Conservation (phyloP, 768 basidiomycete genomes). For the Terana coerulea region DNA sequence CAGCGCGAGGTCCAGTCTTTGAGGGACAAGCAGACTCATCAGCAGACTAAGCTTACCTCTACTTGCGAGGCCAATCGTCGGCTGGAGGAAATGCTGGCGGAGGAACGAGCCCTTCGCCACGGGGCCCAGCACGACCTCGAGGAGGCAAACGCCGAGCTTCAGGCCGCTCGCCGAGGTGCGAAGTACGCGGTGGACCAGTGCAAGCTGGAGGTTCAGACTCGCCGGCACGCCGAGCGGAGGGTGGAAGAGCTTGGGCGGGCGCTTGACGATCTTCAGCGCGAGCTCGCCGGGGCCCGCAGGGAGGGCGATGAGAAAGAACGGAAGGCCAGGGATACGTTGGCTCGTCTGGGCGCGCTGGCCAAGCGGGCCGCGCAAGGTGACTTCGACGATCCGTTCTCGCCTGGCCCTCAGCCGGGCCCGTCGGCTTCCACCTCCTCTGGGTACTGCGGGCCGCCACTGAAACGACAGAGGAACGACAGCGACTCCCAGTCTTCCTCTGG, state of each 20-base stretch:
- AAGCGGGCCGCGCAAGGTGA: conserved; percentile 20
- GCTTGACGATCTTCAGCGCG: conserved; percentile 1
- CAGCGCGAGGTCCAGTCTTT: conserved; percentile 38
- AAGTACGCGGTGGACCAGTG: conserved; percentile 17
- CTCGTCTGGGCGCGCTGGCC: conserved; percentile 16
- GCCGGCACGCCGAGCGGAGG: conserved; percentile 11
- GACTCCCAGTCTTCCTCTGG: no score
- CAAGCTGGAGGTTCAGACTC: conserved; percentile 16
- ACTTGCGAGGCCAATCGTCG: conserved; percentile 38
- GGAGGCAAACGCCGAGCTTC: conserved; percentile 8
- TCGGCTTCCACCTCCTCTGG: no score
- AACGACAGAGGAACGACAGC: no score
- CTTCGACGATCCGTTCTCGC: neutral
- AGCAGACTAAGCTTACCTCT: conserved; percentile 28
- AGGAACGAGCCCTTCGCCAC: conserved; percentile 21
- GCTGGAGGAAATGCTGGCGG: conserved; percentile 34
- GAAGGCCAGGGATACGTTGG: conserved; percentile 17
- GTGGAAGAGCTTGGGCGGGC: conserved; percentile 9
- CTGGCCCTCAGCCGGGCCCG: no score
- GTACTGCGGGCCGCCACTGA: no score
- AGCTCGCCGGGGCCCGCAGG: conserved; percentile 8
- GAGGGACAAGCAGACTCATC: conserved; percentile 31
- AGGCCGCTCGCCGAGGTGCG: conserved; percentile 12
- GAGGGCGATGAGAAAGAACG: conserved; percentile 14
- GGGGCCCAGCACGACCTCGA: conserved; percentile 20